Evolutionary conservation across 75 land plant genomes (phyloP).

Genomic region (Picea glauca): DNA sequence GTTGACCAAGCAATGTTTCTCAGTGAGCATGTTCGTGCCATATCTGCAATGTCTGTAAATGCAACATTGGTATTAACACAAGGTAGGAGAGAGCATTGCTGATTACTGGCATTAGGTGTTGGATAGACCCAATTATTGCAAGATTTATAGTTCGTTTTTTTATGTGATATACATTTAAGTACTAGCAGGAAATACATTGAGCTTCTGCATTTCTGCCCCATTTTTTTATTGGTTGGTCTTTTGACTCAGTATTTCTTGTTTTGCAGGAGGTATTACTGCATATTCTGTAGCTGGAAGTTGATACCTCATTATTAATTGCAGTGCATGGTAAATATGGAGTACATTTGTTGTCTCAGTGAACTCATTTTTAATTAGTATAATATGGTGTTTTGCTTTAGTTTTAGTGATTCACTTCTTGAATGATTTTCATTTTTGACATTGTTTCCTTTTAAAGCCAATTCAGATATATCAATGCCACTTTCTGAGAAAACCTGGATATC

Average conservation of each 20-base stretch:
- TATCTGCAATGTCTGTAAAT: constrained; percentile 8
- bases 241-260: neutral
- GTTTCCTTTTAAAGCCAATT: too few species aligned
- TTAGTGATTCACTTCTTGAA: too few species aligned
- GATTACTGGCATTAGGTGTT: neutral
- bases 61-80: constrained; percentile 3
- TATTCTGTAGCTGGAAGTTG: constrained; percentile 10
- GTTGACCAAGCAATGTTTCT: neutral
- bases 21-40: neutral
- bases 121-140: neutral
- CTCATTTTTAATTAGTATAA: too few species aligned
- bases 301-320: neutral
- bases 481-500: too few species aligned
- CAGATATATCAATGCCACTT: too few species aligned
- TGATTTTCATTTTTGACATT: too few species aligned
- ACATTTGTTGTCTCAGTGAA: too few species aligned
- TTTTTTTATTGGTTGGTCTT: neutral
- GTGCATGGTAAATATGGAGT: too few species aligned
- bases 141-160: neutral
- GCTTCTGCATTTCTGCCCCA: too few species aligned
- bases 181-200: too few species aligned
- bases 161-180: neutral
- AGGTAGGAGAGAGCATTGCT: neutral
- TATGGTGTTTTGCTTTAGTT: too few species aligned
- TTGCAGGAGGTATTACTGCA: constrained; percentile 1